Base-by-base conservation (phyloP, 2,329 filamentous ascomycete genomes). In the Phaeosphaeriaceae sp. region DNA sequence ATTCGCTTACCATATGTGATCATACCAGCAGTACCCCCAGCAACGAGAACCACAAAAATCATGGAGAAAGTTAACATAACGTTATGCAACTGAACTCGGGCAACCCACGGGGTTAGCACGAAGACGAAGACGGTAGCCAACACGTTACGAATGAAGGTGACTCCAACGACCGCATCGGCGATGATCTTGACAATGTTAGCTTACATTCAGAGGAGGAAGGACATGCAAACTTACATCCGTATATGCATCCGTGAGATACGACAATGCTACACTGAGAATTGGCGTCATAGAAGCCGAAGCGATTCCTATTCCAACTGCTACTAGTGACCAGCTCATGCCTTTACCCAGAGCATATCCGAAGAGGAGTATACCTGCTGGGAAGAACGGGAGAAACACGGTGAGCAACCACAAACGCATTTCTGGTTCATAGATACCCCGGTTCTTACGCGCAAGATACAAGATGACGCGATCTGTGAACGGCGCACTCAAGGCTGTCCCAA, bases 381-480 rank as follows among this genome's bases (percentile, higher is more conserved):
- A 48, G 42, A 52, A 36, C 3, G 52, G 52, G n/a, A 45, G 36
- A 17, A 52, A 55, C 12, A 42, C 45, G 4, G 46, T 26, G 12
- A 55, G 17, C 4, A 51, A 29, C 52, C 52, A 77, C 15, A 78
- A 66, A 16, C 79, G 74, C 57, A 80, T 81, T 58, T 82, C 79
- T 3, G 79, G 79, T 57, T 81, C 79, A 60, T 80, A 81, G 39
- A 80, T 68, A 9, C 79, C 79, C 17, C 67, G 67, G 59, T 81
- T 81, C 50, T 68, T 73, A 50, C 72, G 74, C 5, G 78, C 74
- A 40, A 79, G 70, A 57, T 66, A 76, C 29, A 60, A 57, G 33
- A 71, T 70, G 6, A 72, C 29, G 6, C 66, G 67, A 52, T 76
- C 74, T 7, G 63, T 60, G 7, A 68, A 52, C 0, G 60, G 52